Conservation (phyloP, 495 filamentous ascomycete genomes). For the Daldinia loculata region DNA sequence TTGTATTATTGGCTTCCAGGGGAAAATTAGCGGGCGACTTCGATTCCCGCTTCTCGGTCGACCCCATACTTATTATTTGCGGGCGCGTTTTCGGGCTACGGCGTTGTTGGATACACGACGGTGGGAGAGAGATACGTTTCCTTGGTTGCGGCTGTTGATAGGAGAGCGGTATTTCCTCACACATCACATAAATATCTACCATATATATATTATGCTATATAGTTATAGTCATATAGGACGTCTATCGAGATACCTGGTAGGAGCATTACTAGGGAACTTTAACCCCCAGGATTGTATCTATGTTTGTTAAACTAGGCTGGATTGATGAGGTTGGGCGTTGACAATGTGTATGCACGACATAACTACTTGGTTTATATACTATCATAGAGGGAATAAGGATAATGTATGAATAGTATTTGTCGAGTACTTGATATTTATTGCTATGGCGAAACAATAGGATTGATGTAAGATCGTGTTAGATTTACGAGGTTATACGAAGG, state of each 20-base stretch:
- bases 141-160: neutral
- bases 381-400: too few relatives aligned
- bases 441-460: too few relatives aligned
- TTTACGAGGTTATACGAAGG: too few relatives aligned
- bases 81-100: slow-evolving; percentile 9
- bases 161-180: slow-evolving; percentile 1
- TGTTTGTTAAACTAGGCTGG: too few relatives aligned
- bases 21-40: slow-evolving; percentile 17
- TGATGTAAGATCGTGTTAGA: too few relatives aligned
- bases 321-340: too few relatives aligned
- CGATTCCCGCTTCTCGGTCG: slow-evolving; percentile 7
- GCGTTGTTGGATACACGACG: slow-evolving; percentile 25
- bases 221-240: slow-evolving; percentile 4
- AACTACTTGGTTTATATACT: too few relatives aligned
- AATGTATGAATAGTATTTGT: too few relatives aligned
- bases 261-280: neutral
- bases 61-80: neutral
- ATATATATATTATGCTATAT: slow-evolving; percentile 17
- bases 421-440: too few relatives aligned
- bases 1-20: slow-evolving; percentile 4
- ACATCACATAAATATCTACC: slow-evolving; percentile 4
- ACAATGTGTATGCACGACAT: too few relatives aligned
- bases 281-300: too few relatives aligned
- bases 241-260: slow-evolving; percentile 8
- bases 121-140: neutral